Evolutionary conservation across 2,329 filamentous ascomycete species (phyloP), one percentile per base, ranked within the genome.

Genomic region (Emergomyces pasteurianus): DNA sequence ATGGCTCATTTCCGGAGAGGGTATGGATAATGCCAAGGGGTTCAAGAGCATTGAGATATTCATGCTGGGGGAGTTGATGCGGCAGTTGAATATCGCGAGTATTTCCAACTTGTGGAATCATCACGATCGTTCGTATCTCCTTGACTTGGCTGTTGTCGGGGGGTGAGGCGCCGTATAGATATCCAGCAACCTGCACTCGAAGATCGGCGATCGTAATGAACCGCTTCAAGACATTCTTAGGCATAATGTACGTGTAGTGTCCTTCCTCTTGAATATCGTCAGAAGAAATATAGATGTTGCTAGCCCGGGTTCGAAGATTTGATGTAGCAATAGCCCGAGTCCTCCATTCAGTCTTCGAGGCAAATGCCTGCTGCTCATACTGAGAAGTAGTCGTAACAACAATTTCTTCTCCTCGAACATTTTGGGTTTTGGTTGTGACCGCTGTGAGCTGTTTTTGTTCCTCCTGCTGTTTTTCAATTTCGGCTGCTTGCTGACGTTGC

Each of bases 261-360:
- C 92, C 90, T 63, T 96, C 91, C 65, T 94, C 84, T 59, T 91
- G 89, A 66, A 92, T 89, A 72, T 97, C 94, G 59, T 96, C 91
- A 0, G 92, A 94, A 8, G 94, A 96, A 67, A 99, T 95, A 75
- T 97, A 99, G 70, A 99, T 96, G 76, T 99, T 96, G 82, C 97
- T 99, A 57, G 94, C 85, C 66, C 94, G 83, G 55, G 92, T 96
- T 53, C 92, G 87, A 65, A 99, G 79, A 74, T 99, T 99, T 28
- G 92, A 95, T 2, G 94, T 96, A 9, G 94, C 95, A 71, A 99
- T 96, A 38, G 94, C 94, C 66, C 95, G 82, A 12, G 94, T 99
- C 59, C 94, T 89, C 94, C 94, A 99, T 71, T 99, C 94, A 0
- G 94, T 99, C 84, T 97, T 97, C 21, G 92, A 97, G 12, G 92